phyloP scores from a whole-genome alignment of 2,329 filamentous ascomycete species.

The Fusarium drepaniforme region DNA sequence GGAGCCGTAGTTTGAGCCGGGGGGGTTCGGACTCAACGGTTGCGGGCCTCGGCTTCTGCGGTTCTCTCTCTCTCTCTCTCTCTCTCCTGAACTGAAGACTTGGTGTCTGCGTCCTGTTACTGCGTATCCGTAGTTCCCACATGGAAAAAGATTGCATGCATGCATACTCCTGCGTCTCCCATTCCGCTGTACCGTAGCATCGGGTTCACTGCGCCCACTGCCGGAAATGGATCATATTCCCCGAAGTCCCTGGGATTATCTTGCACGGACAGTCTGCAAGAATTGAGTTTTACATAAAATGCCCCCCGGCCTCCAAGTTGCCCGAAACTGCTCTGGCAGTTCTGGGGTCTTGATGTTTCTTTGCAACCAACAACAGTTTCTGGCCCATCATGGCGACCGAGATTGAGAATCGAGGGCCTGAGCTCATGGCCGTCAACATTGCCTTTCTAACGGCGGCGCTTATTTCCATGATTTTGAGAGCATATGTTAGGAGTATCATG shows the following conservation, averaged over 20 bases:
- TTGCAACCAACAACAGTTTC: neutral
- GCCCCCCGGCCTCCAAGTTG: neutral
- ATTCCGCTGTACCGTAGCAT: constrained; percentile 4
- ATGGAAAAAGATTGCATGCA: neutral
- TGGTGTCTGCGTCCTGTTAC: neutral
- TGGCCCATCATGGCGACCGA: constrained; percentile 23
- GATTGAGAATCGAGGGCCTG: constrained; percentile 46
- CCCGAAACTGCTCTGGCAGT: neutral
- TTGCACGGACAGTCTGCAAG: neutral
- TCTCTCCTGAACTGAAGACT: neutral
- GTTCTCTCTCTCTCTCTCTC: neutral
- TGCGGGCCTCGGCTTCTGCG: neutral
- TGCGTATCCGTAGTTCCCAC: neutral
- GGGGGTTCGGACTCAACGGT: neutral
- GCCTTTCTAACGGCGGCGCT: constrained; percentile 42
- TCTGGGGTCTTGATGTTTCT: neutral
- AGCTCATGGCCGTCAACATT: constrained; percentile 49
- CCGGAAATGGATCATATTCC: neutral
- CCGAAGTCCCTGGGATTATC: neutral
- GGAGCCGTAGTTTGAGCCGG: neutral
- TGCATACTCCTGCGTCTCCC: neutral
- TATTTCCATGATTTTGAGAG: constrained; percentile 45
- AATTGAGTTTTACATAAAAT: constrained; percentile 4
- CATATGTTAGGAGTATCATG: constrained; percentile 49
- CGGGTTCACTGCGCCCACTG: neutral